Conservation (phyloP, 73 alveolate genomes). For the Symbiodinium natans region DNA sequence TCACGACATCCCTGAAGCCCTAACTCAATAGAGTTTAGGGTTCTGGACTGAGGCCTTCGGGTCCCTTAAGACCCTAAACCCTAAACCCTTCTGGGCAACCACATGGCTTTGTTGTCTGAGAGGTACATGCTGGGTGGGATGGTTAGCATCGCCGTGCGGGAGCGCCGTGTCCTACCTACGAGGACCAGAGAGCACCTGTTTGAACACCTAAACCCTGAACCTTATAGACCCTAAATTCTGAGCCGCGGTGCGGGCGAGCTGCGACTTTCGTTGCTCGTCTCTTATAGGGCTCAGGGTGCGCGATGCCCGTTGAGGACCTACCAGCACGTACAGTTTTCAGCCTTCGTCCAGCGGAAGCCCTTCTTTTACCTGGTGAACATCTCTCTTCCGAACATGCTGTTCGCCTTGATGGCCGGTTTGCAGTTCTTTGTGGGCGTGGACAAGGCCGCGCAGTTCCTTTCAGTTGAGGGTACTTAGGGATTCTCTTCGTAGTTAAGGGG, state of each 20-base stretch:
- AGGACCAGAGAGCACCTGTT: not conserved
- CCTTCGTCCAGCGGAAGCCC: slow-evolving; percentile 51
- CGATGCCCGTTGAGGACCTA: slow-evolving; percentile 40
- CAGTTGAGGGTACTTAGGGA: not conserved
- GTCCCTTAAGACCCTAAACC: too few species aligned
- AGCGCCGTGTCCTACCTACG: slow-evolving; percentile 28
- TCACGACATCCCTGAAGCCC: too few species aligned
- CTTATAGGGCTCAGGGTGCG: too few species aligned
- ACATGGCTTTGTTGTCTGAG: too few species aligned
- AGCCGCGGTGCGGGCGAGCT: too few species aligned
- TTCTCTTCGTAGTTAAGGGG: too few species aligned
- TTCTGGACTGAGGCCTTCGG: too few species aligned
- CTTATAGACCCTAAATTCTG: too few species aligned
- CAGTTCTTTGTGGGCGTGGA: slow-evolving; percentile 44
- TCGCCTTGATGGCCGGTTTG: slow-evolving; percentile 55
- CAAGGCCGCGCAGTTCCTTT: not conserved
- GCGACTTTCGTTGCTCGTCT: too few species aligned
- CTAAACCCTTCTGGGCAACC: too few species aligned
- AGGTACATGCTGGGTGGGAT: slow-evolving; percentile 29
- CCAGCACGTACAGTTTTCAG: slow-evolving; percentile 36
- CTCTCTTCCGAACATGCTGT: slow-evolving; percentile 70
- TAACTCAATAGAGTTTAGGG: too few species aligned
- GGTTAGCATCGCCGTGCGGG: slow-evolving; percentile 20
- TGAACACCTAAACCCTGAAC: too few species aligned
- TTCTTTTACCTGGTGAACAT: slow-evolving; percentile 45